Percentiles rank a stretch among this genome's conserved stretches.
Conservation (phyloP, 495 filamentous ascomycete species). For the Trichoderma parareesei region DNA sequence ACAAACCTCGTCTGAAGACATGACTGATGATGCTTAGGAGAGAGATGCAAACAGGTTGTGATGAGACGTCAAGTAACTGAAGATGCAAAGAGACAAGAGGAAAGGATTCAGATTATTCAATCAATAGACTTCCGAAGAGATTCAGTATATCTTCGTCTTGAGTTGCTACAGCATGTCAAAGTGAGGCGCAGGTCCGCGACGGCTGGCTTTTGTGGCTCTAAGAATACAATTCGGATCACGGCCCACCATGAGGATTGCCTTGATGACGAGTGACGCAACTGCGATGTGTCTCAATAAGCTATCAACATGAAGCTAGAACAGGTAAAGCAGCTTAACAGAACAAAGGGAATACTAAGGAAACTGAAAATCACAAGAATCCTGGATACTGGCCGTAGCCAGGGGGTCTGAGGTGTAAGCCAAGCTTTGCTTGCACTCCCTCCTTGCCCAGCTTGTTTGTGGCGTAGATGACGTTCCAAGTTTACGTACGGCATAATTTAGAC, state of each 20-base stretch:
- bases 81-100: background rate
- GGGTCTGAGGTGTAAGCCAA: background rate
- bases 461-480: background rate
- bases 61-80: background rate
- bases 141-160: background rate
- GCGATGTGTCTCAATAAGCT: background rate
- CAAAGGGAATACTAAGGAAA: background rate
- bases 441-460: background rate
- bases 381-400: background rate
- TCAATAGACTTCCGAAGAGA: background rate
- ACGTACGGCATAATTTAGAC: background rate
- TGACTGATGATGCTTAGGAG: background rate
- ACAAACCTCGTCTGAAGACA: slow-evolving; percentile 9
- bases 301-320: background rate
- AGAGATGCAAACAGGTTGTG: background rate
- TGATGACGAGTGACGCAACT: slow-evolving; percentile 6
- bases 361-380: too few relatives aligned
- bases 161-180: background rate
- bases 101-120: background rate
- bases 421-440: background rate
- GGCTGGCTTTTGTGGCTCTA: slow-evolving; percentile 8
- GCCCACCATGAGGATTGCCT: background rate
- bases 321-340: background rate
- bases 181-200: background rate
- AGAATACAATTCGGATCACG: background rate